These are phyloP conservation scores for Nyssa sinensis DNA, from an alignment of 148 eudicot genomes.

Conservation along the genomic window DNA sequence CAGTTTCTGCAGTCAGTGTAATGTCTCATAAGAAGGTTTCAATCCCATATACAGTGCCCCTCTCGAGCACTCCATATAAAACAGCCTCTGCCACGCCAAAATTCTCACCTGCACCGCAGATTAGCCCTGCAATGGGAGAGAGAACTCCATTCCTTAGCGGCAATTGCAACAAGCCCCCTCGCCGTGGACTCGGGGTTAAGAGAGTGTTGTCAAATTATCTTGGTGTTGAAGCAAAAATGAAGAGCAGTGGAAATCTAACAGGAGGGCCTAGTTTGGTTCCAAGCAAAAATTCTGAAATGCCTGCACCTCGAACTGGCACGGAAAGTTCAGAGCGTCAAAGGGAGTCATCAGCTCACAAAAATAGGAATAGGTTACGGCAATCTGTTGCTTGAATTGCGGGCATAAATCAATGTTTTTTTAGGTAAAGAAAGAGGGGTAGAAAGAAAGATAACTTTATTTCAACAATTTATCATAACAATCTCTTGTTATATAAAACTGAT, in stretches of 20 bases:
- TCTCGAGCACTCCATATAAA: slow-evolving; percentile 66
- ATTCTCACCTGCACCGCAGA: slow-evolving; percentile 46
- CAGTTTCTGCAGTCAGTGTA: slow-evolving; percentile 39
- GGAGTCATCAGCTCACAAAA: slow-evolving; percentile 21
- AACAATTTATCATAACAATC: neutral
- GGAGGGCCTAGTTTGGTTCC: slow-evolving; percentile 28
- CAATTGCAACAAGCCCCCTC: slow-evolving; percentile 47
- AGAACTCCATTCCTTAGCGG: slow-evolving; percentile 64
- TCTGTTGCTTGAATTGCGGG: neutral
- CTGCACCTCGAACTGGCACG: slow-evolving; percentile 28
- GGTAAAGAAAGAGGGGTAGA: neutral
- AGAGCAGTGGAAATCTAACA: slow-evolving; percentile 28
- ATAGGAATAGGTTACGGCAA: slow-evolving; percentile 25
- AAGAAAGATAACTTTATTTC: neutral
- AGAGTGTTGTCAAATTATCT: slow-evolving; percentile 74
- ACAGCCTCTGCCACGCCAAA: slow-evolving; percentile 45
- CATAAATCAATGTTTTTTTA: neutral
- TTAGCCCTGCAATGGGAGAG: slow-evolving; percentile 56
- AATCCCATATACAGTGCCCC: slow-evolving; percentile 40
- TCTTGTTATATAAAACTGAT: neutral
- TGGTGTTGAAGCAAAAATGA: slow-evolving; percentile 54
- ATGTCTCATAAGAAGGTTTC: slow-evolving; percentile 57
- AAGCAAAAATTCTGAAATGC: slow-evolving; percentile 29
- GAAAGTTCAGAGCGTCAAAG: slow-evolving; percentile 48
- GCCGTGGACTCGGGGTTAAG: slow-evolving; percentile 71